These are phyloP conservation scores for Phytophthora aleatoria DNA, from an alignment of 352 stramenopile genomes.

Conservation along the genomic window DNA sequence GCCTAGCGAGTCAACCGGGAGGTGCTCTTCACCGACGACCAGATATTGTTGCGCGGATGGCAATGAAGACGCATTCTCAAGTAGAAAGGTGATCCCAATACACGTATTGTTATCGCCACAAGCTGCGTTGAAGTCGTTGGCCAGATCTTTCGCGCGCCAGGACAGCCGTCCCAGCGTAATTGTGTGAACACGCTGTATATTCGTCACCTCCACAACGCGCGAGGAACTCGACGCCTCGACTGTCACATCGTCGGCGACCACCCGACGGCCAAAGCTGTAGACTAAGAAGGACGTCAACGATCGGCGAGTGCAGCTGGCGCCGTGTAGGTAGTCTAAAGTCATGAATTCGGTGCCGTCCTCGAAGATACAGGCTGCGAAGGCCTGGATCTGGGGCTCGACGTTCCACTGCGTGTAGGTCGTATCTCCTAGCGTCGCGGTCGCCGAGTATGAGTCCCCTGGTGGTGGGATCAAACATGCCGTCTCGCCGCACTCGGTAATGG, in stretches of 20 bases:
- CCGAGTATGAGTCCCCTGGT: conserved; percentile 19
- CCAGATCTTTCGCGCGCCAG: conserved; percentile 45
- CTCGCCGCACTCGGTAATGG: conserved; percentile 32
- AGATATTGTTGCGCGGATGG: conserved; percentile 28
- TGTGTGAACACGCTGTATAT: conserved; percentile 49
- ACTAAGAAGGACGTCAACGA: conserved; percentile 51
- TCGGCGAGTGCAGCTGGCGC: conserved; percentile 23
- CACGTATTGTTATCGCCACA: conserved; percentile 34
- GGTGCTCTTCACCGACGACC: conserved; percentile 43
- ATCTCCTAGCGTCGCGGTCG: conserved; percentile 15
- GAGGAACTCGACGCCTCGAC: conserved; percentile 17
- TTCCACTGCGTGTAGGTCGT: conserved; percentile 29
- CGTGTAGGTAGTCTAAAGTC: conserved; percentile 37
- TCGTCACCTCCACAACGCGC: conserved; percentile 32
- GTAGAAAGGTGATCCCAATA: conserved; percentile 40
- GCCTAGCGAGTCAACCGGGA: conserved; percentile 38
- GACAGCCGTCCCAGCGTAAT: conserved; percentile 48
- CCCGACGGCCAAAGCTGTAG: conserved; percentile 47
- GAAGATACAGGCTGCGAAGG: conserved; percentile 42
- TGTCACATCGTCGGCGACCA: conserved; percentile 41
- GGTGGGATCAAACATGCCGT: conserved; percentile 40
- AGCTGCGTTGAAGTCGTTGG: conserved; percentile 42
- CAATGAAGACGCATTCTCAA: conserved; percentile 21
- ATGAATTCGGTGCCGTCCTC: conserved; percentile 35
- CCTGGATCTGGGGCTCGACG: conserved; percentile 41